A percentile compares a stretch with the other conserved stretches of the same genome.
These are phyloP conservation scores for Cyclaneusma minus DNA, from an alignment of 2,329 filamentous ascomycete genomes.

Conservation along the genomic window DNA sequence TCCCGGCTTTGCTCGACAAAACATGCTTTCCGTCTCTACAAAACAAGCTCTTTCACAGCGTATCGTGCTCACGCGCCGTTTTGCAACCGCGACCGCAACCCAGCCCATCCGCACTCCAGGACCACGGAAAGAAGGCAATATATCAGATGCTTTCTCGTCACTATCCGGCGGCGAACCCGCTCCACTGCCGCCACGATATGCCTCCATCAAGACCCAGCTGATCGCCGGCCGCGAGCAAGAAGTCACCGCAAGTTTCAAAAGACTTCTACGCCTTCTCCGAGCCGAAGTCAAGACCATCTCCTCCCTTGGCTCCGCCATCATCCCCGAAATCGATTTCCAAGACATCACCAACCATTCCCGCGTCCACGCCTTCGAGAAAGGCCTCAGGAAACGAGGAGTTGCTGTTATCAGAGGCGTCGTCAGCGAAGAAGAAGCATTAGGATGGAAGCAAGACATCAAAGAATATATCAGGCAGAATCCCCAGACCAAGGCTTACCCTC, in stretches of 20 bases:
- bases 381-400: conserved; percentile 12
- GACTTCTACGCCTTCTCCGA: conserved; percentile 28
- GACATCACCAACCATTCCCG: conserved; percentile 18
- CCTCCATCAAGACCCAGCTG: conserved; percentile 37
- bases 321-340: conserved; percentile 36
- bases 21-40: too few species aligned
- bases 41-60: too few species aligned
- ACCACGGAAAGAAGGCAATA: conserved; percentile 43
- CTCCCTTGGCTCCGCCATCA: conserved; percentile 26
- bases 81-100: too few species aligned
- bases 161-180: conserved; percentile 30
- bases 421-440: conserved; percentile 42
- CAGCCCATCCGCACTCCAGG: too few species aligned
- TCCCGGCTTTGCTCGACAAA: too few species aligned
- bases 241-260: conserved; percentile 31
- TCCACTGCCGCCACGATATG: conserved; percentile 38
- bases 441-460: conserved; percentile 47
- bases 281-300: conserved; percentile 32
- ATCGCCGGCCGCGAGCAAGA: conserved; percentile 31
- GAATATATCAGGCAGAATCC: conserved; percentile 52
- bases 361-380: conserved; percentile 5
- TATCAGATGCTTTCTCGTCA: conserved; percentile 45
- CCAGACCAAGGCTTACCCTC: conserved; percentile 46
- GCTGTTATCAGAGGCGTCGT: conserved; percentile 49
- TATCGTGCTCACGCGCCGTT: too few species aligned